These are phyloP conservation scores for Lasiodiplodia theobromae DNA, from an alignment of 2,329 filamentous ascomycete species.

Conservation along the genomic window DNA sequence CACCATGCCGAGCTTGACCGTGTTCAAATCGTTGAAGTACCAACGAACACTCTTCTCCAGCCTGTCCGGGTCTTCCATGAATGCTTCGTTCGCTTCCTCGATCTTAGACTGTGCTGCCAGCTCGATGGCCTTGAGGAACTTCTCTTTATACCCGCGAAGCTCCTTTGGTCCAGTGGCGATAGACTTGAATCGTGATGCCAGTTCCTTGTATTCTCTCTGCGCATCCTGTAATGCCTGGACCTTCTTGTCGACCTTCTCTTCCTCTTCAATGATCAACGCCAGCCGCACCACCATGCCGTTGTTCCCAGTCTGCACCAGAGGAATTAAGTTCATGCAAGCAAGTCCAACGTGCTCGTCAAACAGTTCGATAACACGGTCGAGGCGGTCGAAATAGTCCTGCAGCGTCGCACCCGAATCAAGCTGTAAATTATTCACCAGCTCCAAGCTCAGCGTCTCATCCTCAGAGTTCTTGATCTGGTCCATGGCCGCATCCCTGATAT, in stretches of 20 bases:
- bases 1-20: conserved; percentile 91
- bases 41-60: conserved; percentile 90
- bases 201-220: conserved; percentile 92
- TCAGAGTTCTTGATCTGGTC: conserved; percentile 85
- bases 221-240: conserved; percentile 92
- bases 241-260: conserved; percentile 95
- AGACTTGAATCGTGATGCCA: conserved; percentile 90
- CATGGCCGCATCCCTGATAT: conserved; percentile 95
- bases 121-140: conserved; percentile 83
- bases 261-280: conserved; percentile 90
- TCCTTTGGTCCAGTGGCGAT: conserved; percentile 94
- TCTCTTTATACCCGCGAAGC: conserved; percentile 94
- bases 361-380: conserved; percentile 89
- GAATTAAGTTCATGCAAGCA: conserved; percentile 88
- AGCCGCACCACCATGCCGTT: conserved; percentile 88
- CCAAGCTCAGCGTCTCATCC: conserved; percentile 80
- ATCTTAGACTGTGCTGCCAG: conserved; percentile 78
- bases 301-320: conserved; percentile 84
- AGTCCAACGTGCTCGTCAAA: conserved; percentile 95
- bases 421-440: conserved; percentile 77
- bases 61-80: conserved; percentile 81
- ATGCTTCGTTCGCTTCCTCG: conserved; percentile 72
- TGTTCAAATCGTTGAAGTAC: conserved; percentile 98
- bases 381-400: conserved; percentile 84
- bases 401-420: conserved; percentile 76